Evolutionary conservation across 805 yeast species (phyloP).

Genomic region (Starmerella sp.): DNA sequence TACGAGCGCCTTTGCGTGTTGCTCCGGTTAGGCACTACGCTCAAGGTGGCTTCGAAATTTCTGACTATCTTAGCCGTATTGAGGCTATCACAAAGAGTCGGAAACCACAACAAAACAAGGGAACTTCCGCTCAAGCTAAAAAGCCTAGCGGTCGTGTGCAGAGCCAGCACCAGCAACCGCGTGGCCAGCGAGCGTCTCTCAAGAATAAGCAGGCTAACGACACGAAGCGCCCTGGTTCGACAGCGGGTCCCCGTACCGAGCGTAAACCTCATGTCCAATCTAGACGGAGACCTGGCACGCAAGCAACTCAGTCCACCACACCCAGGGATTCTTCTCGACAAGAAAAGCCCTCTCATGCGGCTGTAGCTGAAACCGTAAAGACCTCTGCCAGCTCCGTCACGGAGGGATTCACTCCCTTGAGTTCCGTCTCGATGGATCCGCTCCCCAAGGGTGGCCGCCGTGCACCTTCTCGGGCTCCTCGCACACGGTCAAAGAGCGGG

Average conservation of each 20-base stretch:
- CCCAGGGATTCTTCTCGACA: not conserved
- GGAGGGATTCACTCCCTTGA: not conserved
- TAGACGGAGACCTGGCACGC: not conserved
- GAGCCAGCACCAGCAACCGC: not conserved
- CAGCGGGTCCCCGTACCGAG: not conserved
- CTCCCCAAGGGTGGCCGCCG: not conserved
- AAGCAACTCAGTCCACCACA: not conserved
- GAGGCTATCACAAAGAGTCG: constrained; percentile 18
- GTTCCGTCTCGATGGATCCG: not conserved
- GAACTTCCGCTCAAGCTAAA: not conserved
- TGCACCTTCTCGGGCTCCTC: not conserved
- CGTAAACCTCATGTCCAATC: not conserved
- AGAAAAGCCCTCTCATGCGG: not conserved
- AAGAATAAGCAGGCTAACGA: not conserved
- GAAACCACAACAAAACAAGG: not conserved
- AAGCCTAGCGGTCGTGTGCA: not conserved
- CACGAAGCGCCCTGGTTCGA: not conserved
- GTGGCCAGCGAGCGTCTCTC: not conserved
- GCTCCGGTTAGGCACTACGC: constrained; percentile 14
- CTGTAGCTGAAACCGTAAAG: not conserved
- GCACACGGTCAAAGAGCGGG: not conserved
- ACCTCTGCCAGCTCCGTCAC: not conserved
- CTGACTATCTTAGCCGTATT: constrained; percentile 18
- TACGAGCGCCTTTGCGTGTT: not conserved
- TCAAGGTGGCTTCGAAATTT: constrained; percentile 18